phyloP scores from a whole-genome alignment of 192 early-diverging fungal species.

The Coemansia sp. region DNA sequence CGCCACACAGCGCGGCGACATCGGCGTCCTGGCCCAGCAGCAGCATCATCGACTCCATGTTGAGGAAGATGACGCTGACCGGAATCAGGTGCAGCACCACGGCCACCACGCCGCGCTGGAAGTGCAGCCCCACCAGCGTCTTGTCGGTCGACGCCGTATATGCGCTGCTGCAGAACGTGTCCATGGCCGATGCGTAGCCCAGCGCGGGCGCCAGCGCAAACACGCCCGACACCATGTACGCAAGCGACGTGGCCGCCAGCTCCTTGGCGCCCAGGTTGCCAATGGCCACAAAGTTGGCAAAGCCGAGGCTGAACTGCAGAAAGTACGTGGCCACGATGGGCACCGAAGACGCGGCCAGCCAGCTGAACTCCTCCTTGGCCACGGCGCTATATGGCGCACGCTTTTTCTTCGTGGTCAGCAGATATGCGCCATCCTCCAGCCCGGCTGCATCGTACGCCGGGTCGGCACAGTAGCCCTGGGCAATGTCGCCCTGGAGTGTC shows the following conservation, averaged over 20 bases:
- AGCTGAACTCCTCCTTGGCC: constrained; percentile 26
- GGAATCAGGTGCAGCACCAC: constrained; percentile 68
- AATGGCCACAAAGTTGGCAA: constrained; percentile 60
- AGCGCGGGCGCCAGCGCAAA: constrained; percentile 58
- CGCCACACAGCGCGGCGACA: constrained; percentile 56
- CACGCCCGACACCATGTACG: constrained; percentile 48
- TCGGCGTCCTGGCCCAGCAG: constrained; percentile 70
- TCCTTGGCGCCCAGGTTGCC: constrained; percentile 61
- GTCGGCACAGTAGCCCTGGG: background rate
- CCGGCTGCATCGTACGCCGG: background rate
- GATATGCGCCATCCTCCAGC: constrained; percentile 2
- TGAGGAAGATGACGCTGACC: constrained; percentile 66
- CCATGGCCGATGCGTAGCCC: constrained; percentile 65
- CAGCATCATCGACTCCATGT: constrained; percentile 67
- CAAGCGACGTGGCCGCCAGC: constrained; percentile 62
- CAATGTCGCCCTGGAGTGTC: constrained; percentile 12
- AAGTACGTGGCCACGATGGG: constrained; percentile 61
- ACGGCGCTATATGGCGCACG: constrained; percentile 15
- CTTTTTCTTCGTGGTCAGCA: constrained; percentile 8
- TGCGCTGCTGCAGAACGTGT: constrained; percentile 67
- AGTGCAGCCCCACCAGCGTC: constrained; percentile 59
- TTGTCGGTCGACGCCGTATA: constrained; percentile 62
- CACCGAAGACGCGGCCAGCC: constrained; percentile 30
- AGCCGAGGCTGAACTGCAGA: constrained; percentile 60
- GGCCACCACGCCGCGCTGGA: constrained; percentile 76